Evolutionary conservation across 2,329 filamentous ascomycete species (phyloP).

Genomic region (Atkinsonella texensis): DNA sequence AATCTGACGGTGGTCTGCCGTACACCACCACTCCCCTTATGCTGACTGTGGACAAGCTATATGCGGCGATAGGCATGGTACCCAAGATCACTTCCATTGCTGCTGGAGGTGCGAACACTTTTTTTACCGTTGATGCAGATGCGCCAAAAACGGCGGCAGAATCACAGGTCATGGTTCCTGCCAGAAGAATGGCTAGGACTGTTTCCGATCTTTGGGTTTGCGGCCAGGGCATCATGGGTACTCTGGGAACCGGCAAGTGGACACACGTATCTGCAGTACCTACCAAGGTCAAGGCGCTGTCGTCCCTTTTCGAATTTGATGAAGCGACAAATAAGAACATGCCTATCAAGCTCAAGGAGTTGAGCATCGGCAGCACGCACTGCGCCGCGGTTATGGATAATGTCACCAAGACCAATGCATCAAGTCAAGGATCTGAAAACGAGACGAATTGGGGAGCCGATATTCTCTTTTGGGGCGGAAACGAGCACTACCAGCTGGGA

Average conservation of each 20-base stretch:
- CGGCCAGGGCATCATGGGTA: slow-evolving; percentile 74
- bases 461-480: slow-evolving; percentile 87
- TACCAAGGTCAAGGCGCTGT: slow-evolving; percentile 71
- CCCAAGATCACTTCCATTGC: slow-evolving; percentile 65
- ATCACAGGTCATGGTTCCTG: slow-evolving; percentile 15
- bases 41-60: slow-evolving; percentile 60
- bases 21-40: slow-evolving; percentile 58
- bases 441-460: slow-evolving; percentile 84
- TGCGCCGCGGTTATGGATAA: slow-evolving; percentile 76
- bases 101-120: slow-evolving; percentile 78
- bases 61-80: slow-evolving; percentile 49
- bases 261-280: slow-evolving; percentile 72
- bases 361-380: slow-evolving; percentile 72
- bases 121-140: slow-evolving; percentile 72
- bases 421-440: slow-evolving; percentile 40
- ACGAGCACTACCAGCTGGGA: slow-evolving; percentile 86
- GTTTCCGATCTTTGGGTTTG: slow-evolving; percentile 67
- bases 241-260: slow-evolving; percentile 77
- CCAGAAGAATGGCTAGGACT: slow-evolving; percentile 20
- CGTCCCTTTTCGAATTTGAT: slow-evolving; percentile 77
- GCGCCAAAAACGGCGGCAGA: slow-evolving; percentile 22
- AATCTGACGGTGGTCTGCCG: slow-evolving; percentile 48
- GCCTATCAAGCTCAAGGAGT: slow-evolving; percentile 63
- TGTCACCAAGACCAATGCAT: slow-evolving; percentile 52
- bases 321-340: slow-evolving; percentile 54